Conservation (phyloP, 495 filamentous ascomycete species). For the Penicillium atrosanguineum region DNA sequence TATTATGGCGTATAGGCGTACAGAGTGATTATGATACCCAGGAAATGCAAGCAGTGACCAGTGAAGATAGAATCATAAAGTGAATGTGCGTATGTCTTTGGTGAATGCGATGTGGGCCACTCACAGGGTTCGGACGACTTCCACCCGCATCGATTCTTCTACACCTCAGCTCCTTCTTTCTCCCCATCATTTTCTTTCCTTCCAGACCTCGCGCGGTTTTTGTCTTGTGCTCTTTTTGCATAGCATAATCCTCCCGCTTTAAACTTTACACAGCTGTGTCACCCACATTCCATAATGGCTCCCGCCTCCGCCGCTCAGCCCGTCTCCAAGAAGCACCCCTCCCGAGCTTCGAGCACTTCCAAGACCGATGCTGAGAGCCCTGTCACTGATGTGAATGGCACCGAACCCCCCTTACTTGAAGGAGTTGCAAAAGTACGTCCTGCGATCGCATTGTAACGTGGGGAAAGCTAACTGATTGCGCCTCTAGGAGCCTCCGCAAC, state of each 20-base stretch:
- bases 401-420: conserved; percentile 74
- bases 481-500: conserved; percentile 73
- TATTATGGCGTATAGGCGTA: conserved; percentile 8
- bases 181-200: conserved; percentile 11
- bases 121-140: conserved; percentile 38
- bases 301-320: conserved; percentile 29
- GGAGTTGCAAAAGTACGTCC: conserved; percentile 77
- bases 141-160: conserved; percentile 37
- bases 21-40: conserved; percentile 10
- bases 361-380: conserved; percentile 33
- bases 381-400: conserved; percentile 52
- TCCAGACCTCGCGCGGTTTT: background rate
- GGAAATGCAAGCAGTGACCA: background rate
- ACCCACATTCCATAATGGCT: conserved; percentile 42
- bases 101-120: conserved; percentile 12
- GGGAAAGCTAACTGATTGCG: conserved; percentile 11
- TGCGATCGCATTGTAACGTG: conserved; percentile 2
- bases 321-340: conserved; percentile 26
- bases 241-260: conserved; percentile 9
- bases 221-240: conserved; percentile 8
- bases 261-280: conserved; percentile 21
- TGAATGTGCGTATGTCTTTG: background rate
- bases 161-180: conserved; percentile 7
- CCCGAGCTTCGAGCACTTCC: conserved; percentile 29
- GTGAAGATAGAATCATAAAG: background rate